Evolutionary conservation across 2,329 filamentous ascomycete genomes (phyloP).

Genomic region (Sclerotinia glacialis): DNA sequence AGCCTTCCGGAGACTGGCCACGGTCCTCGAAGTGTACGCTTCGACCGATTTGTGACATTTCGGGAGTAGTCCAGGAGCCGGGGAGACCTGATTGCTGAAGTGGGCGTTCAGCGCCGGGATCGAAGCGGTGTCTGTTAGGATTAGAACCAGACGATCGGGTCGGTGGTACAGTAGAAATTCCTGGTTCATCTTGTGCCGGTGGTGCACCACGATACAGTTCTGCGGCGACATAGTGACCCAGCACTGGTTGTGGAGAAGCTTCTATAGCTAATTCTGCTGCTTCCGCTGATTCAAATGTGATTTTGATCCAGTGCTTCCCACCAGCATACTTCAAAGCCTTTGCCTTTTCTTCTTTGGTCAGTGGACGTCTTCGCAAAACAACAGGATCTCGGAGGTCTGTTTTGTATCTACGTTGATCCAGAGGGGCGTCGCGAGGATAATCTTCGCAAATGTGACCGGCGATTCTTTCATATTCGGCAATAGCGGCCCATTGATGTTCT

Average conservation of each 20-base stretch:
- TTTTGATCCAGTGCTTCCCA: constrained; percentile 88
- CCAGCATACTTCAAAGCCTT: constrained; percentile 80
- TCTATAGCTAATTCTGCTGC: constrained; percentile 68
- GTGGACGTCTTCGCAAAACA: constrained; percentile 59
- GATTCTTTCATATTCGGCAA: constrained; percentile 83
- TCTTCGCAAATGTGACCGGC: constrained; percentile 89
- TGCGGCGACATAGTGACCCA: constrained; percentile 68
- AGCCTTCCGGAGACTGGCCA: constrained; percentile 35
- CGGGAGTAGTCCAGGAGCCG: constrained; percentile 34
- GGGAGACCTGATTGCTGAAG: constrained; percentile 29
- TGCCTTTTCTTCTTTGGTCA: constrained; percentile 70
- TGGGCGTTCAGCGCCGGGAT: constrained; percentile 24
- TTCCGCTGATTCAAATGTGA: constrained; percentile 73
- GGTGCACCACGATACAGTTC: constrained; percentile 66
- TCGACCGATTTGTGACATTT: constrained; percentile 35
- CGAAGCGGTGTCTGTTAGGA: constrained; percentile 23
- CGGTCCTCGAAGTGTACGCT: constrained; percentile 25
- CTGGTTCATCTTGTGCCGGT: constrained; percentile 58
- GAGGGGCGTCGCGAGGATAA: constrained; percentile 81
- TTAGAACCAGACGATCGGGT: constrained; percentile 21
- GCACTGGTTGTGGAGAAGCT: constrained; percentile 67
- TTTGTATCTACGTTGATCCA: constrained; percentile 67
- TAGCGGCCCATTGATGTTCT: constrained; percentile 76
- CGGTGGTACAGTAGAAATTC: constrained; percentile 16
- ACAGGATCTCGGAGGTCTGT: constrained; percentile 71